Evolutionary conservation across 31 red algal species (phyloP), one percentile per base, ranked within the genome.

Genomic region (Endocladia muricata): DNA sequence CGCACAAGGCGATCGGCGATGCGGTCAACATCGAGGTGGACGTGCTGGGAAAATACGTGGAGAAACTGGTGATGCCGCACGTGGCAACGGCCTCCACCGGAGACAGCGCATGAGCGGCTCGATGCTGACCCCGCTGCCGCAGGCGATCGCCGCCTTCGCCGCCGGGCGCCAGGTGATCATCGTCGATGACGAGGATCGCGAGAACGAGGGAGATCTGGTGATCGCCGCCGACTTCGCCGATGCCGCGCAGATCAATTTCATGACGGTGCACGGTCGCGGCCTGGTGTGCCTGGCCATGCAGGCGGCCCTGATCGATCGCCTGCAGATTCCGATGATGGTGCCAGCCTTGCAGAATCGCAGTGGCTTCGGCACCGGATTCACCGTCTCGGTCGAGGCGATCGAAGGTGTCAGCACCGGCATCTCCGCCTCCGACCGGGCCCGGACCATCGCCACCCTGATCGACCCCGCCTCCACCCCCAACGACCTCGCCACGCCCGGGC

Each of bases 171-270:
- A 82, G 34, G 66, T 93, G 41, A 44, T 93, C 37, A 78, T 93
- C n/a, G 73, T 80, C 2, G 90, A 93, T 47, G 90, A 93, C 38
- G 78, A 91, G 29, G 79, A 83, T 47, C 84, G 90, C 26, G 90
- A 93, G 69, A 93, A 93, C 40, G 90, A 93, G 41, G 90, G 90
- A 8, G 67, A 71, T 29, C 39, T 71, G 11, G 13, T 43, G 9
- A 52, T 41, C 9, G 67, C 67, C 28, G 67, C 67, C 7, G 67
- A 42, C 9, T 8, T 7, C 19, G 26, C 26, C 17, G 51, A 22
- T 15, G 13, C 34, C 30, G 34, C 11, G 13, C 11, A 19, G 11
- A 51, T 71, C 9, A 71, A 71, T 29, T 71, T 71, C 35, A 71
- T 71, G 67, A 37, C 67, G 36, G 13, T 7, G 17, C 7, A 52